phyloP scores from a whole-genome alignment of 2,329 filamentous ascomycete genomes.

The Phaeophleospora eucalypticola region DNA sequence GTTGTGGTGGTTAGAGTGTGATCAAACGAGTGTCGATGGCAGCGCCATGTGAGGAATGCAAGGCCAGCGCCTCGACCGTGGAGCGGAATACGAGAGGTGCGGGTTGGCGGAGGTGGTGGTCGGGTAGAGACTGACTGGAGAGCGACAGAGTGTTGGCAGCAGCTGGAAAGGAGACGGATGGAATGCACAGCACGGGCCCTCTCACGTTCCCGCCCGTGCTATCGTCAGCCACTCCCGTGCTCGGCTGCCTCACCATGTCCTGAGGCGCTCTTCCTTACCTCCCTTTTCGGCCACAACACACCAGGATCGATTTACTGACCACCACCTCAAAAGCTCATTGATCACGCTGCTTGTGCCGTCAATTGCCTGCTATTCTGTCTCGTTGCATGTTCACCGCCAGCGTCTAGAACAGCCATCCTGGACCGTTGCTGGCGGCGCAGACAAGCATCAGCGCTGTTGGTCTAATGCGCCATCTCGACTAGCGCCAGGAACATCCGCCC shows the following conservation, averaged over 20 bases:
- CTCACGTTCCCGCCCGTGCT: no score
- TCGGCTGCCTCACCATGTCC: no score
- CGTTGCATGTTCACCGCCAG: background rate
- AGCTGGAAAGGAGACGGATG: background rate
- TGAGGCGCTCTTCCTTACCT: no score
- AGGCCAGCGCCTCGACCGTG: background rate
- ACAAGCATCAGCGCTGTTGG: background rate
- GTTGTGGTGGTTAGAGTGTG: background rate
- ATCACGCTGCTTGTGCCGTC: no score
- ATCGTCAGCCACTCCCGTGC: no score
- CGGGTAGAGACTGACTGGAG: background rate
- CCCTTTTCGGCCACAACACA: no score
- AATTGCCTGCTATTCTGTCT: background rate
- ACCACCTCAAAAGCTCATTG: no score
- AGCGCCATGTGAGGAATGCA: conserved; percentile 2
- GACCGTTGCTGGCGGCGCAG: background rate
- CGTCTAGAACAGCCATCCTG: background rate
- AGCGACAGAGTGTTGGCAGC: background rate
- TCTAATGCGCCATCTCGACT: background rate
- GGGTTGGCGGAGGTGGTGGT: background rate
- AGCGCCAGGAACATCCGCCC: background rate
- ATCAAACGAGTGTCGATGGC: conserved; percentile 2
- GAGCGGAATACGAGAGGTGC: background rate
- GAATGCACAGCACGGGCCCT: conserved; percentile 4
- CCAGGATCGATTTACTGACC: no score